Evolutionary conservation across 352 stramenopile genomes (phyloP).

Genomic region (Phytophthora pini): DNA sequence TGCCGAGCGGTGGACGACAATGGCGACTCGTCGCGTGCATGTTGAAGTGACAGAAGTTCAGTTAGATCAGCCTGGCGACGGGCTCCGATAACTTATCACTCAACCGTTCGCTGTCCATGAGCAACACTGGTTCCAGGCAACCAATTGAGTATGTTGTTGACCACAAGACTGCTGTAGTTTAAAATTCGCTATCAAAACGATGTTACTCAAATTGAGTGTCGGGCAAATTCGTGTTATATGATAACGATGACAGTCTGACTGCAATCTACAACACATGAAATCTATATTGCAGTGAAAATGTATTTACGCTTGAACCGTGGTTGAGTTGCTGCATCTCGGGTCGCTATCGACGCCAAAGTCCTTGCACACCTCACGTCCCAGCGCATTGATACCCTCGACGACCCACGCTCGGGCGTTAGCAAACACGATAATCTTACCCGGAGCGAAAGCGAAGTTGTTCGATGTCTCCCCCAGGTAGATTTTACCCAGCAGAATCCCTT

Average conservation of each 20-base stretch:
- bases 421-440: slow-evolving; percentile 28
- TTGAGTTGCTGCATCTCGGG: slow-evolving; percentile 14
- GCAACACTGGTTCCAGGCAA: not conserved
- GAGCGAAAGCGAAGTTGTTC: slow-evolving; percentile 31
- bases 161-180: too few species aligned
- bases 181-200: too few species aligned
- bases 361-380: slow-evolving; percentile 31
- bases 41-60: slow-evolving; percentile 17
- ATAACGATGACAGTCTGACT: too few species aligned
- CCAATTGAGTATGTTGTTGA: too few species aligned
- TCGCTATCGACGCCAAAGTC: slow-evolving; percentile 30
- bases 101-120: not conserved
- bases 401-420: slow-evolving; percentile 21
- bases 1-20: not conserved
- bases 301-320: slow-evolving; percentile 1
- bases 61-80: not conserved
- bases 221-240: not conserved
- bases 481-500: slow-evolving; percentile 29
- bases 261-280: not conserved
- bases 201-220: too few species aligned
- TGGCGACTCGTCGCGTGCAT: not conserved
- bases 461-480: slow-evolving; percentile 25
- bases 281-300: not conserved
- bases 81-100: too few species aligned
- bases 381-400: slow-evolving; percentile 25